A percentile compares a stretch with the other conserved stretches of the same genome.
Evolutionary conservation across 1,284 basidiomycete genomes (phyloP).

Genomic region (Rhodotorula sp.): DNA sequence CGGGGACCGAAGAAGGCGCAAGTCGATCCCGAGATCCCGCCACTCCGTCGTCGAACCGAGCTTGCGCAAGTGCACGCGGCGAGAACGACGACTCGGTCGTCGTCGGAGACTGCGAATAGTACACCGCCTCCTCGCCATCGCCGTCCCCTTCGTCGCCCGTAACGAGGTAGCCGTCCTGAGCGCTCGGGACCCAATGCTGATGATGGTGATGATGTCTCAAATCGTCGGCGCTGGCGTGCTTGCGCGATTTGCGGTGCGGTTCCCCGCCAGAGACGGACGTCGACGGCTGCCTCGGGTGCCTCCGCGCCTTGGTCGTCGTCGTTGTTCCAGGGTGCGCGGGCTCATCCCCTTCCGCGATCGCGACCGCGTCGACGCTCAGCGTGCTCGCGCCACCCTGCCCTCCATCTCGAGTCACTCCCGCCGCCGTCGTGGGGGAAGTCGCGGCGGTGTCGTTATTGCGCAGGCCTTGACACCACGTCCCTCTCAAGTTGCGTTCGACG

Average conservation of each 20-base stretch:
- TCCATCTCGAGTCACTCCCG: no score
- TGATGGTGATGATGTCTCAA: neutral
- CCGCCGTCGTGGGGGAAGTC: neutral
- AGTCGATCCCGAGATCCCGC: neutral
- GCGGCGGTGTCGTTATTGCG: neutral
- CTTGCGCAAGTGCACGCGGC: neutral
- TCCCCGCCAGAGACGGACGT: neutral
- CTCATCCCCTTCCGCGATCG: conserved; percentile 15
- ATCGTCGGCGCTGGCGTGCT: conserved; percentile 16
- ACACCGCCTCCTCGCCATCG: neutral
- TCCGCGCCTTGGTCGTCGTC: neutral
- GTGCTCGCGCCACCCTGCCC: neutral
- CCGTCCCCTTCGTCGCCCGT: neutral
- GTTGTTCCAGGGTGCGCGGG: no score
- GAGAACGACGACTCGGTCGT: neutral
- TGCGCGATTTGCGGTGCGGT: conserved; percentile 1
- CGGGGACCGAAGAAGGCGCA: conserved; percentile 14
- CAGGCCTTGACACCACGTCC: conserved; percentile 70
- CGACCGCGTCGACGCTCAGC: conserved; percentile 36
- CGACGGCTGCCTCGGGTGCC: neutral
- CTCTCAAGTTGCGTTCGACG: conserved; percentile 83
- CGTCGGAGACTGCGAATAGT: neutral
- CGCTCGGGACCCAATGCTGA: neutral
- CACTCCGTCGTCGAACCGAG: neutral
- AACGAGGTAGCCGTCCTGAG: neutral